Conservation (phyloP, 495 filamentous ascomycete genomes). For the Penicillium cinerascens region DNA sequence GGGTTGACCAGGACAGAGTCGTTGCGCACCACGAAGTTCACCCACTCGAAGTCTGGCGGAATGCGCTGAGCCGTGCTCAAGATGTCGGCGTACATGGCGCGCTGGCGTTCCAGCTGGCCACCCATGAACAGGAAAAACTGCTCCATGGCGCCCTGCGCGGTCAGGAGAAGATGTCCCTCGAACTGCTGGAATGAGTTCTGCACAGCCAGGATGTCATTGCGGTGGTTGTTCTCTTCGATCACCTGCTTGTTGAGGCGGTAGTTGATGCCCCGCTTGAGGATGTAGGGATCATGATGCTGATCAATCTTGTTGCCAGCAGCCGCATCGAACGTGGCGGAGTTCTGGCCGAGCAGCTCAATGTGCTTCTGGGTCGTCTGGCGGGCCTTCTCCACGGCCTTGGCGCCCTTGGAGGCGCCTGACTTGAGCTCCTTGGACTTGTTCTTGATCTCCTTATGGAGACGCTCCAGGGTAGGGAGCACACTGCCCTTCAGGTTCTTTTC, state of each 20-base stretch:
- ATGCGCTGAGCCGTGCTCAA: constrained; percentile 72
- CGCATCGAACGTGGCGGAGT: constrained; percentile 71
- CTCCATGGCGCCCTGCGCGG: constrained; percentile 75
- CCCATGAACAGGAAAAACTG: constrained; percentile 74
- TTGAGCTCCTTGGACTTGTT: constrained; percentile 84
- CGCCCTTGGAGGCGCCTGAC: constrained; percentile 76
- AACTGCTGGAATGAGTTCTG: constrained; percentile 87
- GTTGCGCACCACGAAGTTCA: constrained; percentile 70
- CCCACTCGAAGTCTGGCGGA: constrained; percentile 90
- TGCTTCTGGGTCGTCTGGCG: constrained; percentile 86
- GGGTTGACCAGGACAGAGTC: constrained; percentile 74
- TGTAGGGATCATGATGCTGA: constrained; percentile 77
- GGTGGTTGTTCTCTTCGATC: constrained; percentile 90
- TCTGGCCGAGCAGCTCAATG: constrained; percentile 86
- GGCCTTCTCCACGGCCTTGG: constrained; percentile 88
- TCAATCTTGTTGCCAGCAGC: constrained; percentile 60
- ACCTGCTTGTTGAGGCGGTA: constrained; percentile 88
- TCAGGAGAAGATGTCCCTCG: constrained; percentile 78
- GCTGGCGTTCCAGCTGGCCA: constrained; percentile 76
- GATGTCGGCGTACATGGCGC: constrained; percentile 78
- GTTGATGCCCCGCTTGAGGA: constrained; percentile 75
- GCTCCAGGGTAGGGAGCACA: constrained; percentile 82
- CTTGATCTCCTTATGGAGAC: constrained; percentile 94
- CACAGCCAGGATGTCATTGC: constrained; percentile 80
- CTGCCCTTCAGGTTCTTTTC: constrained; percentile 80